These are phyloP conservation scores for Acacia melanoxylon DNA, from an alignment of 306 rosid species.

Conservation along the genomic window DNA sequence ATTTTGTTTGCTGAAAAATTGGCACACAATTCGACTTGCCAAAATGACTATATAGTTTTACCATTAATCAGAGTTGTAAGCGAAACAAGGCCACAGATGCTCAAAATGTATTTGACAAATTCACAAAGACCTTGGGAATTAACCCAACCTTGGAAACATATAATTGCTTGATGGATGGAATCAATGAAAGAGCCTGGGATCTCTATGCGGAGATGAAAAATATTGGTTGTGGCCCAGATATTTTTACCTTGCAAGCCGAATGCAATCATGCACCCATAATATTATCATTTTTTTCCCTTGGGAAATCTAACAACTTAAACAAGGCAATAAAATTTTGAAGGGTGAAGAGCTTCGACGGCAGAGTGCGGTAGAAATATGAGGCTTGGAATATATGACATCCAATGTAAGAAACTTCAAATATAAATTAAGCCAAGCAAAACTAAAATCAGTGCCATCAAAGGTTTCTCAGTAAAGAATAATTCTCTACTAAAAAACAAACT, in stretches of 20 bases:
- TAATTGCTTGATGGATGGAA: too few relatives aligned
- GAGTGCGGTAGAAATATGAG: not conserved
- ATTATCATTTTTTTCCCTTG: conserved; percentile 73
- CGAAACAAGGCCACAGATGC: too few relatives aligned
- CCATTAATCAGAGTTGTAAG: conserved; percentile 72
- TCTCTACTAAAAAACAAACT: not conserved
- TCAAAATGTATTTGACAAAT: too few relatives aligned
- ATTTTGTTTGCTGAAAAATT: conserved; percentile 71
- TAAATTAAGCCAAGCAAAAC: not conserved
- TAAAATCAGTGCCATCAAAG: not conserved
- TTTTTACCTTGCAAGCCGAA: conserved; percentile 87
- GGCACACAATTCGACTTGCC: conserved; percentile 55
- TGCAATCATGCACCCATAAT: conserved; percentile 64
- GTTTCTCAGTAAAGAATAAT: not conserved
- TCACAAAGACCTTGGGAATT: too few relatives aligned
- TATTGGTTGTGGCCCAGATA: conserved; percentile 64
- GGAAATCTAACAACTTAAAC: conserved; percentile 52
- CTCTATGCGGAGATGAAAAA: conserved; percentile 81
- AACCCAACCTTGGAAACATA: too few relatives aligned
- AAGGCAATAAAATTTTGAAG: conserved; percentile 50
- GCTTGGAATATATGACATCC: not conserved
- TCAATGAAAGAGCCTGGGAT: conserved; percentile 66
- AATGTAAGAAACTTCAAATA: not conserved
- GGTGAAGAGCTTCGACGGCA: too few relatives aligned
- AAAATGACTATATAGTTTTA: conserved; percentile 57